Base-by-base conservation (phyloP, 108 stramenopile species). In the Nitzschia palea region DNA sequence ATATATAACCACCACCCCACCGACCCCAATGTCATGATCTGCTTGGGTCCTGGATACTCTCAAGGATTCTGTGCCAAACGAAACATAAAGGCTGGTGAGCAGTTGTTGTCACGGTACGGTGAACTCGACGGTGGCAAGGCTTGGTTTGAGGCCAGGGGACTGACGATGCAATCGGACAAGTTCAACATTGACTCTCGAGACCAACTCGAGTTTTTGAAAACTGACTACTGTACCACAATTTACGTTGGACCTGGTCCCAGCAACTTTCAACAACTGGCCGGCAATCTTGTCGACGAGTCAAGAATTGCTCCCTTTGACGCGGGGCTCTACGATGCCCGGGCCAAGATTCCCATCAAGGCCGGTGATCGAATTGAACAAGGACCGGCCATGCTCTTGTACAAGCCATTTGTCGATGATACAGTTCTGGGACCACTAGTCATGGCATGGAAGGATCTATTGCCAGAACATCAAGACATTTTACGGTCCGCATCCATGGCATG, bases 1-100 rank as follows among this genome's bases (percentile, higher is more conserved):
- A 64, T 74, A 15, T 70, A 70, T 62, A 79, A 79, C 65, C 78
- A 79, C 57, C 67, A 79, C 65, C 47, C 67, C 2, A 40, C 37
- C 40, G n/a, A n/a, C 9, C 40, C 59, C 22, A 40, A 60, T 40
- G 20, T 34, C 8, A 23, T 42, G 44, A 10, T 29, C 34, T 36
- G 37, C 17, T n/a, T 60, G 6, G 40, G 59, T 25, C 12, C 37
- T 42, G 59, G 59, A 23, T 60, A 60, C 31, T 32, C 40, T 43
- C 59, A 40, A 9, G 40, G 37, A 2, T 34, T n/a, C 10, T 60
- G 43, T 26, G 25, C 59, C 2, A 40, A 15, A 22, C 12, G 18
- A 25, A 60, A 23, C 10, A 23, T 60, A 20, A 40, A 25, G 8
- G 72, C 78, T 28, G 78, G 78, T 10, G 78, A 79, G 35, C 64